These are phyloP conservation scores for Fusarium foetens DNA, from an alignment of 2,329 filamentous ascomycete genomes.

Conservation along the genomic window DNA sequence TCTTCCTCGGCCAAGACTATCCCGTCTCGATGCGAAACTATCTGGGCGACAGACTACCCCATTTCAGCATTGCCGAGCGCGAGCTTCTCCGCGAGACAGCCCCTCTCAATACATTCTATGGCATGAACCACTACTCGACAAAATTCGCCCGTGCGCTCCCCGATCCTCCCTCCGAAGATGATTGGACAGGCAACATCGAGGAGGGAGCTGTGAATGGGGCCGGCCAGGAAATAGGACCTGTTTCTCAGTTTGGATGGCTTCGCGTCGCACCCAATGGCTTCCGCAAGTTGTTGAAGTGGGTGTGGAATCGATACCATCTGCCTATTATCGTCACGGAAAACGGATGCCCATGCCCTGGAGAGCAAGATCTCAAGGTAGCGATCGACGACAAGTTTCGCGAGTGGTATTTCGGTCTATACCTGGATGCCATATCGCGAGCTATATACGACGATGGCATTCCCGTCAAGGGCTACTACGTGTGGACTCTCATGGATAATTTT, in stretches of 20 bases:
- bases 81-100: background rate
- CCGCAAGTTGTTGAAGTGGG: slow-evolving; percentile 38
- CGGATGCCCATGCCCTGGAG: background rate
- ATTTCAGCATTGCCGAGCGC: background rate
- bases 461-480: background rate
- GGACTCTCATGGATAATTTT: slow-evolving; percentile 7
- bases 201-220: slow-evolving; percentile 3
- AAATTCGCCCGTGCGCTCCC: slow-evolving; percentile 44
- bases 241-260: slow-evolving; percentile 20
- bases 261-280: slow-evolving; percentile 30
- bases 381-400: background rate
- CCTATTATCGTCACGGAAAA: slow-evolving; percentile 3
- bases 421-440: background rate
- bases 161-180: slow-evolving; percentile 33
- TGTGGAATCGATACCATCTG: slow-evolving; percentile 30
- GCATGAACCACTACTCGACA: slow-evolving; percentile 51
- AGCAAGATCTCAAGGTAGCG: background rate
- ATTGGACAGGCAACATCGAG: slow-evolving; percentile 33
- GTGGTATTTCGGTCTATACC: background rate
- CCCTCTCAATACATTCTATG: slow-evolving; percentile 44
- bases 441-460: background rate
- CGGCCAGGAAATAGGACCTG: slow-evolving; percentile 17
- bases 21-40: background rate
- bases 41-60: background rate
- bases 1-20: background rate